phyloP scores from a whole-genome alignment of 31 red algal species.

The Asparagopsis taxiformis region DNA sequence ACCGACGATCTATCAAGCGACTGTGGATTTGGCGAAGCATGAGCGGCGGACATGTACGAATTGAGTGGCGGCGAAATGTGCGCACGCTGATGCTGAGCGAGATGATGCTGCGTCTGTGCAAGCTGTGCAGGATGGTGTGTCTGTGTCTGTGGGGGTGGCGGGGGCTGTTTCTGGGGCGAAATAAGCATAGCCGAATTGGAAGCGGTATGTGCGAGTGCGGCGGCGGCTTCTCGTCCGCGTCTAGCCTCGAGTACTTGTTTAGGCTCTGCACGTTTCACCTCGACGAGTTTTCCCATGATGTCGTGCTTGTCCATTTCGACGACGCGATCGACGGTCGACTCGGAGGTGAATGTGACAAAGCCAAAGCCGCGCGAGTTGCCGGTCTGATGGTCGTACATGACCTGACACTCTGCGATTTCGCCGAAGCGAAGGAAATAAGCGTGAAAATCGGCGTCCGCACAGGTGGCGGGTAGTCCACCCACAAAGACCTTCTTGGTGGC shows the following conservation, averaged over 20 bases:
- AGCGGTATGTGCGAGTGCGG: not conserved
- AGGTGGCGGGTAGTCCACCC: constrained; percentile 82
- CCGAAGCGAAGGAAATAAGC: constrained; percentile 79
- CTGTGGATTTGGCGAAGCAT: too few species aligned
- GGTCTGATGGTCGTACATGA: constrained; percentile 93
- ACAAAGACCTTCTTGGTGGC: constrained; percentile 86
- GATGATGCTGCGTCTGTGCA: too few species aligned
- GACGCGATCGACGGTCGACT: constrained; percentile 52
- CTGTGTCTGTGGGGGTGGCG: constrained; percentile 4
- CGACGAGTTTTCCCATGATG: constrained; percentile 71
- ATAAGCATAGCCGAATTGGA: not conserved
- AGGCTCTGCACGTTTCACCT: constrained; percentile 82
- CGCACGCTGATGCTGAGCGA: too few species aligned
- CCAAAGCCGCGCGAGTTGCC: constrained; percentile 90
- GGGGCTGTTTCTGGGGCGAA: not conserved
- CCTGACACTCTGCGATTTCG: constrained; percentile 63
- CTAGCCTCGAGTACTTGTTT: constrained; percentile 67
- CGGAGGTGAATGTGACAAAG: constrained; percentile 85
- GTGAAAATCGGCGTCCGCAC: constrained; percentile 69
- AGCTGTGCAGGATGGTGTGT: too few species aligned
- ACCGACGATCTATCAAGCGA: too few species aligned
- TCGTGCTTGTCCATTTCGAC: constrained; percentile 46
- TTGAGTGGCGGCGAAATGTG: too few species aligned
- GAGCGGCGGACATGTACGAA: too few species aligned
- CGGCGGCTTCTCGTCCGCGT: constrained; percentile 24